phyloP scores from a whole-genome alignment of 768 basidiomycete species.

The Russula sp. region DNA sequence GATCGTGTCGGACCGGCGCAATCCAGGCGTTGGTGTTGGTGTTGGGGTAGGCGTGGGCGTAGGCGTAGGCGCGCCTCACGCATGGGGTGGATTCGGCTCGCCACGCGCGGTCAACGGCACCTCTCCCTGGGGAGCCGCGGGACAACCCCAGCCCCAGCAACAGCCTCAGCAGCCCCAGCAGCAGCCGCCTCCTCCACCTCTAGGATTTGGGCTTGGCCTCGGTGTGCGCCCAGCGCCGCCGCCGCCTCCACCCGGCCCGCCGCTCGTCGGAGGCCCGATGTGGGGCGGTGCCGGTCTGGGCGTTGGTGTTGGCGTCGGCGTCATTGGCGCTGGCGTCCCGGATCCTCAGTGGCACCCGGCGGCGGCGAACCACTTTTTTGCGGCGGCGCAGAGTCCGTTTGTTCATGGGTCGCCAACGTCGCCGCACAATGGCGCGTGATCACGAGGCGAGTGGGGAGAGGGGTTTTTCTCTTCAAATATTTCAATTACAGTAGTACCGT shows the following conservation, averaged over 20 bases:
- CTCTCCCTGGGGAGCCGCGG: slow-evolving; percentile 11
- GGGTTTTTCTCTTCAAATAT: background rate
- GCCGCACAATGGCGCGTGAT: slow-evolving; percentile 23
- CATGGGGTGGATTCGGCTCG: slow-evolving; percentile 17
- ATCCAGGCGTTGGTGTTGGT: background rate
- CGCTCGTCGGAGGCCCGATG: slow-evolving; percentile 11
- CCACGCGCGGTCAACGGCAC: slow-evolving; percentile 11
- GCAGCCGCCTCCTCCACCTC: slow-evolving; percentile 2
- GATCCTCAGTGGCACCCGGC: slow-evolving; percentile 20
- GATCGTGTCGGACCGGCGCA: slow-evolving; percentile 47
- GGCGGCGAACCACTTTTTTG: slow-evolving; percentile 17
- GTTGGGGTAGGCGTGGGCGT: slow-evolving; percentile 2
- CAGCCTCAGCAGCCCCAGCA: background rate
- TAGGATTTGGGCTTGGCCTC: slow-evolving; percentile 13
- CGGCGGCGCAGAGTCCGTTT: slow-evolving; percentile 22
- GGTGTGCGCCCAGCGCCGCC: slow-evolving; percentile 13
- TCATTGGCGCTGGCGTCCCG: slow-evolving; percentile 8
- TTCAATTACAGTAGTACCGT: background rate
- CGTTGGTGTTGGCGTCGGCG: slow-evolving; percentile 11
- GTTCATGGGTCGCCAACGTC: slow-evolving; percentile 24
- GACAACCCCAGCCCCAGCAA: slow-evolving; percentile 1
- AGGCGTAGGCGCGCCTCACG: slow-evolving; percentile 5
- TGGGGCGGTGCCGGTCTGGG: slow-evolving; percentile 19
- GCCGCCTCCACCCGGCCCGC: slow-evolving; percentile 11
- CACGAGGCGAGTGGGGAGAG: background rate